Percentiles rank a stretch among this genome's conserved stretches.
phyloP scores from a whole-genome alignment of 75 land plant species.

The Ceratopteris richardii region DNA sequence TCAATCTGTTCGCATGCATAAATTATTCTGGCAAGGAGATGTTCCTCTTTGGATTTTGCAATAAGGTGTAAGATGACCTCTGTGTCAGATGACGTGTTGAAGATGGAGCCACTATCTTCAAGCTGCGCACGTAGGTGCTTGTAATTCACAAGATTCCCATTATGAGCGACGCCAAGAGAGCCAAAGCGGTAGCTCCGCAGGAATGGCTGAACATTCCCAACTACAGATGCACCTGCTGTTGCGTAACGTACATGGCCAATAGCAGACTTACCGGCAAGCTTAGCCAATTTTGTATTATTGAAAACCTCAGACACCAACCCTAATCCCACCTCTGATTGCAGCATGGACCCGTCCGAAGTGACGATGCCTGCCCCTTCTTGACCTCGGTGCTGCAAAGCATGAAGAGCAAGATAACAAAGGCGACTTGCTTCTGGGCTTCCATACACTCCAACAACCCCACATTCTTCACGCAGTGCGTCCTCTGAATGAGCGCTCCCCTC shows the following conservation, averaged over 20 bases:
- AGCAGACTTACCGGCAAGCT: constrained; percentile 6
- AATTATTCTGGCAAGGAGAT: constrained; percentile 18
- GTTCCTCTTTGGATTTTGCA: constrained; percentile 30
- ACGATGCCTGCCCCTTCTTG: constrained; percentile 30
- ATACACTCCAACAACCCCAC: constrained; percentile 31
- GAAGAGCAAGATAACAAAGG: constrained; percentile 30
- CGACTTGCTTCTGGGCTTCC: constrained; percentile 25
- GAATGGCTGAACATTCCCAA: constrained; percentile 21
- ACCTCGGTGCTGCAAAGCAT: constrained; percentile 27
- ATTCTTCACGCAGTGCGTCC: constrained; percentile 9
- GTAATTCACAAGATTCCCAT: constrained; percentile 23
- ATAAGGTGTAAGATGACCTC: constrained; percentile 33
- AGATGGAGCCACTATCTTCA: constrained; percentile 22
- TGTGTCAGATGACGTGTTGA: constrained; percentile 18
- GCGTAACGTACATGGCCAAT: constrained; percentile 26
- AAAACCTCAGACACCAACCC: constrained; percentile 27
- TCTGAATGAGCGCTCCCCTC: too few relatives aligned
- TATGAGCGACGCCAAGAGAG: constrained; percentile 17
- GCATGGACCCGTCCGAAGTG: neutral
- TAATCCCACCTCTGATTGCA: constrained; percentile 13
- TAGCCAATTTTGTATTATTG: neutral
- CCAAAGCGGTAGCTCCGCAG: constrained; percentile 17
- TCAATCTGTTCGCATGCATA: constrained; percentile 49
- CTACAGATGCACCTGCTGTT: constrained; percentile 19
- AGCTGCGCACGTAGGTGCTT: constrained; percentile 9